Conservation (phyloP, 2,329 filamentous ascomycete species). For the Cytospora chrysosperma region DNA sequence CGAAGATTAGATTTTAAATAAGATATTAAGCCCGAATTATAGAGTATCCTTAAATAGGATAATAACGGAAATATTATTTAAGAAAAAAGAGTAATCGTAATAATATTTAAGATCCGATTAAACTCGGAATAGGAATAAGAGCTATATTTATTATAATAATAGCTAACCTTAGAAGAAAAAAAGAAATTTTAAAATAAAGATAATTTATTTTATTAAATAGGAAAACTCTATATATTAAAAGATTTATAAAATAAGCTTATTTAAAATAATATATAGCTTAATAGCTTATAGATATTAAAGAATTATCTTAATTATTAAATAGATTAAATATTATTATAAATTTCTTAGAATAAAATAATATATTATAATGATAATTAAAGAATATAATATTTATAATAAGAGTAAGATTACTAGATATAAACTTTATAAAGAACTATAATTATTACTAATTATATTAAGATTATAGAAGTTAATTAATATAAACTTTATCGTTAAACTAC, state of each 20-base stretch:
- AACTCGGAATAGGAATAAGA: no score
- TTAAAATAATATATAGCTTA: no score
- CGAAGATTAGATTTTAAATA: background rate
- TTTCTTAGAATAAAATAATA: no score
- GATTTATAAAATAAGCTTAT: conserved; percentile 6
- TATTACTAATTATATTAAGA: background rate
- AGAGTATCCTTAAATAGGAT: no score
- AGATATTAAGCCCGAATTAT: background rate
- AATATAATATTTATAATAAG: background rate
- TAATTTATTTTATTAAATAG: background rate
- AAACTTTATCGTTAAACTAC: no score
- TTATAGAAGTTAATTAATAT: no score
- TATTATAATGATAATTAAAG: background rate
- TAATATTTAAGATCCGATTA: background rate
- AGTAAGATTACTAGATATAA: background rate
- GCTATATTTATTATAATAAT: background rate
- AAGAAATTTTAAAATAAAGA: no score
- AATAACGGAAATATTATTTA: no score
- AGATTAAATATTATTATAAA: background rate
- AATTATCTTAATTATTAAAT: background rate
- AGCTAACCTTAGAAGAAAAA: background rate
- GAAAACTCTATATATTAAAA: background rate
- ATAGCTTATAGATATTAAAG: background rate
- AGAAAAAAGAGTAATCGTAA: no score
- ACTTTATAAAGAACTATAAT: background rate